Base-by-base conservation (phyloP, 805 yeast genomes). In the Deakozyma indianensis region DNA sequence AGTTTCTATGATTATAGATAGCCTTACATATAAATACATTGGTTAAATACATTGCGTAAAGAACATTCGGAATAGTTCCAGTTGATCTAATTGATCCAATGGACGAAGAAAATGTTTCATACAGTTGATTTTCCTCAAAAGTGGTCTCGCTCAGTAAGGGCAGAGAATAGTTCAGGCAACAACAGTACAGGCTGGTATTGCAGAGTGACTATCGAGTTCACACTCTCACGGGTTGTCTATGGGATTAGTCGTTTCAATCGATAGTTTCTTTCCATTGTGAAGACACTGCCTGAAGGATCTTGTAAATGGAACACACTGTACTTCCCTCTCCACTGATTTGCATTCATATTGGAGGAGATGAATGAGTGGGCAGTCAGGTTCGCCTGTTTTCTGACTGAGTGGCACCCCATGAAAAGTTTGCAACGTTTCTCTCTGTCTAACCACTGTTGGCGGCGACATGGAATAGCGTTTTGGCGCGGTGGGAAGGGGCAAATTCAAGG, bases 281-380 rank as follows among this genome's bases (percentile, higher is more conserved):
- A 32, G 18, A n/a, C 38, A 32, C 38, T 32, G 7, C 18, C 38
- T 32, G 18, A 32, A 32, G 7, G 38, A 32, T 7, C 38, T 7
- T 14, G 38, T 32, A 20, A 32, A 32, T 5, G 38, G 38, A 9
- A 32, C 38, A n/a, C 38, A 32, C 38, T 32, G 38, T 7, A 32
- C 18, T 20, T 32, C 38, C 5, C 20, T 20, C 7, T 14, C 38
- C 5, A 32, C 38, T 20, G 38, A 7, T 32, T 32, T 32, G 18
- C 38, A 32, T n/a, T 32, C 38, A n/a, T 32, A 32, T 32, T 32
- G 38, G 5, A 32, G 38, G 5, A 32, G 38, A 32, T 32, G 38
- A 32, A 32, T 9, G 20, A 32, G 18, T 5, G 38, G 38, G 16
- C 38, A 32, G 38, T 32, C 18, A 32, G 38, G 38, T n/a, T 32